These are phyloP conservation scores for Lentinula aciculospora DNA, from an alignment of 768 basidiomycete genomes.

Conservation along the genomic window DNA sequence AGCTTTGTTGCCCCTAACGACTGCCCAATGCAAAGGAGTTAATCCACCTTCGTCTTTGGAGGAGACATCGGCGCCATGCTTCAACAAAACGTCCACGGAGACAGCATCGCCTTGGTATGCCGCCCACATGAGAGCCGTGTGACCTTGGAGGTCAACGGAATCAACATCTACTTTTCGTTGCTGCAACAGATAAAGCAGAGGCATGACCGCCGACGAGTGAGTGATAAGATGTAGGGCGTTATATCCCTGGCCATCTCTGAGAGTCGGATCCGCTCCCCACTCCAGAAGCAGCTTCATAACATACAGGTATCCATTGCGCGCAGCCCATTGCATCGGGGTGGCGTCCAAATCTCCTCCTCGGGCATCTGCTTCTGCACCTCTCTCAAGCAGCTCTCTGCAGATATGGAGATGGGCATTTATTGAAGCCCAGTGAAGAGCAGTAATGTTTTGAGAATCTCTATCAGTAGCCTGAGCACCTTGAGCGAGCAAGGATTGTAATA, in stretches of 20 bases:
- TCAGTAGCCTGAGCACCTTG: constrained; percentile 73
- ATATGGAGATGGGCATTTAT: constrained; percentile 93
- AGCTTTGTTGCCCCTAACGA: constrained; percentile 87
- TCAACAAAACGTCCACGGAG: constrained; percentile 84
- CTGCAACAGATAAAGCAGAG: constrained; percentile 84
- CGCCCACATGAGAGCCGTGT: constrained; percentile 98
- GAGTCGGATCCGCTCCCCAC: constrained; percentile 88
- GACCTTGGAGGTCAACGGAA: constrained; percentile 84
- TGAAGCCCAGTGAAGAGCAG: constrained; percentile 96
- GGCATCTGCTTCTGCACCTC: constrained; percentile 93
- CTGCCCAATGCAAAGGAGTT: constrained; percentile 94
- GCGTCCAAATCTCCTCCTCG: constrained; percentile 91
- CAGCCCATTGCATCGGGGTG: constrained; percentile 97
- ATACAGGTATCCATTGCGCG: constrained; percentile 94
- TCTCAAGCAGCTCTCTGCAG: constrained; percentile 82
- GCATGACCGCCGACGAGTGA: constrained; percentile 93
- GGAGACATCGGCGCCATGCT: constrained; percentile 79
- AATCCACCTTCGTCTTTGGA: constrained; percentile 78
- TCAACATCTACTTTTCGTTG: constrained; percentile 87
- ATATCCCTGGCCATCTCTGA: constrained; percentile 91
- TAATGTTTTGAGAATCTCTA: constrained; percentile 87
- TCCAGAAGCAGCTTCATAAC: constrained; percentile 88
- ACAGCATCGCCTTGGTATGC: constrained; percentile 98
- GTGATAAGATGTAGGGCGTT: constrained; percentile 94
- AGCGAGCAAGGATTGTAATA: constrained; percentile 61